Percentiles rank a stretch among this genome's conserved stretches.
Evolutionary conservation across 2,329 filamentous ascomycete species (phyloP).

Genomic region (Aureobasidium subglaciale): DNA sequence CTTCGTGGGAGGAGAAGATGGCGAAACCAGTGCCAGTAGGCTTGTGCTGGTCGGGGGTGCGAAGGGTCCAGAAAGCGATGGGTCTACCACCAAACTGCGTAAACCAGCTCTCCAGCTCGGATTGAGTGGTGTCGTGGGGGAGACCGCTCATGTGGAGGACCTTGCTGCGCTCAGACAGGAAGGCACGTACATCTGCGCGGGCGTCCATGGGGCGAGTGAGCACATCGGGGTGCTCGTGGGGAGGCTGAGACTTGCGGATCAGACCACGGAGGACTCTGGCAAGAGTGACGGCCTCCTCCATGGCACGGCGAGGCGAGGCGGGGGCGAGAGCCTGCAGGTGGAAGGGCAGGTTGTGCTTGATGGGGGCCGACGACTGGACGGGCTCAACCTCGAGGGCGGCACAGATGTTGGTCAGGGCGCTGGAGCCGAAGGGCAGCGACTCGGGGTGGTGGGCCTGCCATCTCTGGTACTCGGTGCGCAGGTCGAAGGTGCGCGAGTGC

Average conservation of each 20-base stretch:
- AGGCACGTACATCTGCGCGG: conserved; percentile 89
- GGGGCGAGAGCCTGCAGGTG: conserved; percentile 93
- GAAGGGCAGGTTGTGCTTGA: conserved; percentile 98
- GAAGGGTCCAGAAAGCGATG: conserved; percentile 97
- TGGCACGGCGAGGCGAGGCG: conserved; percentile 87
- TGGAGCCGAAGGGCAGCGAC: conserved; percentile 91
- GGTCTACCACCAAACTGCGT: conserved; percentile 96
- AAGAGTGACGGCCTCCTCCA: conserved; percentile 95
- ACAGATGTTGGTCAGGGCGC: conserved; percentile 94
- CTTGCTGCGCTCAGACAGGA: conserved; percentile 93
- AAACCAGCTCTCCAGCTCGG: conserved; percentile 98
- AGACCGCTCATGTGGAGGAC: conserved; percentile 96
- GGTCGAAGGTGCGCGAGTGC: conserved; percentile 93
- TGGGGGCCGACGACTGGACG: conserved; percentile 92
- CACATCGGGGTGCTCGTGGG: conserved; percentile 90
- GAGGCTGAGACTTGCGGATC: conserved; percentile 90
- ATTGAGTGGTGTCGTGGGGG: conserved; percentile 96
- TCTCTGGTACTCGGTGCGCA: conserved; percentile 93
- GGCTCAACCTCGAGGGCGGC: conserved; percentile 96
- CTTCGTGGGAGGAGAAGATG: conserved; percentile 97
- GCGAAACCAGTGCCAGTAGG: conserved; percentile 98
- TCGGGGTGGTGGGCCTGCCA: conserved; percentile 99
- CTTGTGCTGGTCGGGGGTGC: conserved; percentile 97
- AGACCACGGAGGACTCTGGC: conserved; percentile 86
- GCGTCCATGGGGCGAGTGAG: conserved; percentile 94